phyloP scores from a whole-genome alignment of 2,329 filamentous ascomycete species.

The Tolypocladium endophyticum region DNA sequence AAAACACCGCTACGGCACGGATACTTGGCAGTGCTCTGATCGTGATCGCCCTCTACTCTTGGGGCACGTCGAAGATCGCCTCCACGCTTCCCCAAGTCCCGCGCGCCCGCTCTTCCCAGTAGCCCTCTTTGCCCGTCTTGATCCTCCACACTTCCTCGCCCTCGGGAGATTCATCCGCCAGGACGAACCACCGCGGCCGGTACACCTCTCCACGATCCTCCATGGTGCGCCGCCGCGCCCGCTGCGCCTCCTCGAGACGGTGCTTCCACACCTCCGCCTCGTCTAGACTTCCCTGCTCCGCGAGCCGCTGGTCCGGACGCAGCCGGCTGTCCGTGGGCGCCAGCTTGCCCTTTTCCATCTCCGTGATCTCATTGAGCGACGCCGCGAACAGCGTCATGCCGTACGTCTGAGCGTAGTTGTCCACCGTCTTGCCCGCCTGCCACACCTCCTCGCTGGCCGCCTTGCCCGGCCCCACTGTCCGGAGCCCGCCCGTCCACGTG shows the following conservation, averaged over 20 bases:
- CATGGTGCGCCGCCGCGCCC: constrained; percentile 60
- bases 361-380: constrained; percentile 75
- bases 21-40: neutral
- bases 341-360: constrained; percentile 62
- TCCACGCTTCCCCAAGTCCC: constrained; percentile 53
- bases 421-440: constrained; percentile 67
- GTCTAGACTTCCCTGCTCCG: constrained; percentile 75
- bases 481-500: constrained; percentile 73
- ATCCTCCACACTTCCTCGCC: constrained; percentile 65
- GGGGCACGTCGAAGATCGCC: constrained; percentile 33
- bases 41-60: constrained; percentile 9
- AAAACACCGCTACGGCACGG: neutral
- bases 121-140: constrained; percentile 73
- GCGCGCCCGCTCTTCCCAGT: constrained; percentile 77
- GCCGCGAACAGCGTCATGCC: constrained; percentile 84
- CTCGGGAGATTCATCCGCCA: constrained; percentile 46
- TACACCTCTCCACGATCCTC: constrained; percentile 66
- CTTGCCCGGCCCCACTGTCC: constrained; percentile 53
- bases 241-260: constrained; percentile 75
- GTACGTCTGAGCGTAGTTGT: constrained; percentile 70
- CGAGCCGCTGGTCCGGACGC: constrained; percentile 76
- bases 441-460: constrained; percentile 60
- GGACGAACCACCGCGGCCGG: constrained; percentile 76
- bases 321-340: constrained; percentile 76
- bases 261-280: constrained; percentile 76